These are phyloP conservation scores for Russula earlei DNA, from an alignment of 768 basidiomycete genomes.

Conservation along the genomic window DNA sequence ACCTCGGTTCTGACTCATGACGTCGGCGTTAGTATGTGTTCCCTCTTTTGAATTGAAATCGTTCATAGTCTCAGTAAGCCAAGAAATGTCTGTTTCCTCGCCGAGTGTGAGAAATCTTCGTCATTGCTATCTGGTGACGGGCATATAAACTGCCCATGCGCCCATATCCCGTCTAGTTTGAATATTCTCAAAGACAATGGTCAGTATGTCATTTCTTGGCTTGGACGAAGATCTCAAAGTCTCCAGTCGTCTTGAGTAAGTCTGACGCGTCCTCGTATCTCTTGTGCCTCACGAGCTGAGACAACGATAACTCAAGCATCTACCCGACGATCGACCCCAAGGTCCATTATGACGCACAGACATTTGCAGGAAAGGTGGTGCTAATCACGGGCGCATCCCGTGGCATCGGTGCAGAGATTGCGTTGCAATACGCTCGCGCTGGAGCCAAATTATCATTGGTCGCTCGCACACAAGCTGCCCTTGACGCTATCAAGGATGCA, in stretches of 20 bases:
- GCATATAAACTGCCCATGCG: no score
- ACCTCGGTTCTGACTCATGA: no score
- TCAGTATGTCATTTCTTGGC: neutral
- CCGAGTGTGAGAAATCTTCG: no score
- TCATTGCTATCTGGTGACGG: no score
- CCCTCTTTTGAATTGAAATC: no score
- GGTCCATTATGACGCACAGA: slow-evolving; percentile 1
- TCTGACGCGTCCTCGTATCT: neutral
- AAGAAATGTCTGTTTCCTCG: no score
- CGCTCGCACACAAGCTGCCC: neutral
- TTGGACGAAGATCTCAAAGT: slow-evolving; percentile 3
- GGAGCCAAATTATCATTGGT: slow-evolving; percentile 18
- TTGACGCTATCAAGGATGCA: neutral
- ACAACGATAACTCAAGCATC: neutral
- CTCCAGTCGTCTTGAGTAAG: neutral
- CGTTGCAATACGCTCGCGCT: slow-evolving; percentile 13
- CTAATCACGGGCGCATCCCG: slow-evolving; percentile 21
- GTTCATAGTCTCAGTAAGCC: no score
- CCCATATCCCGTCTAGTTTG: no score
- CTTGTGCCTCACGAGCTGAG: neutral
- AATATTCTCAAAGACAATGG: no score
- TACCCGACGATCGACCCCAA: slow-evolving; percentile 3
- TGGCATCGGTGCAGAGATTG: slow-evolving; percentile 21
- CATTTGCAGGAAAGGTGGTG: slow-evolving; percentile 15
- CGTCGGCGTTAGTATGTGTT: no score